Evolutionary conservation across 768 basidiomycete genomes (phyloP), one percentile per base, ranked within the genome.

Genomic region (Xerocomellus amylosporus): DNA sequence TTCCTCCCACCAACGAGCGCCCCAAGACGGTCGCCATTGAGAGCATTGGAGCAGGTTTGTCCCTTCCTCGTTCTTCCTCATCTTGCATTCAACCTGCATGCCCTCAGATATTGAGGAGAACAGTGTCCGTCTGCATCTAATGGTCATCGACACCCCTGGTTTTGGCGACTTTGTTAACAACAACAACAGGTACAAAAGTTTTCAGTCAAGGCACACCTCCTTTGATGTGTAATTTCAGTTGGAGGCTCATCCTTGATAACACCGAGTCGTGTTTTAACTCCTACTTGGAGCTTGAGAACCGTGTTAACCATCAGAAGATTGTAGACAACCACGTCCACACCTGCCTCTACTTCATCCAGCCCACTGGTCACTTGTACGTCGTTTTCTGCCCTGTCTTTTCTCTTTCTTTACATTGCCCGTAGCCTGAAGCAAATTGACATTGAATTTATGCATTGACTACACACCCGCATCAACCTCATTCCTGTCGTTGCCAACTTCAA

Each of bases 111-210:
- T 99, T 66, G 96, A 98, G 77, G 97, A 99, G 78, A 96, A 90
- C 56, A 95, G 94, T 54, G 96, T 98, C 38, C 85, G 94, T 62
- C 84, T 98, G 41, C 93, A 94, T 68, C 77, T 99, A 53, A 98
- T 93, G n/a, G 96, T 99, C 57, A 96, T 99, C 59, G 97, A 99
- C 71, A 99, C 95, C 28, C 97, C 97, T 53, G 97, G 97, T 34
- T 99, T 98, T 67, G 97, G 97, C 58, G 97, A 99, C 73, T 98
- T 97, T 72, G 95, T 98, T 69, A 98, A 99, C 80, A 99, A 99
- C 72, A 93, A 97, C 64, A 93, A 97, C 68, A 94, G 93, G 93
- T 92, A 58, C 60, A 75, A 60, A 59, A 62, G 44, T 49, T 58
- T 66, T 39, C 47, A n/a, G 22, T 62, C 47, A 39, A 19, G 40